Base-by-base conservation (phyloP, 169 alveolate genomes). In the Plasmodium ovale region DNA sequence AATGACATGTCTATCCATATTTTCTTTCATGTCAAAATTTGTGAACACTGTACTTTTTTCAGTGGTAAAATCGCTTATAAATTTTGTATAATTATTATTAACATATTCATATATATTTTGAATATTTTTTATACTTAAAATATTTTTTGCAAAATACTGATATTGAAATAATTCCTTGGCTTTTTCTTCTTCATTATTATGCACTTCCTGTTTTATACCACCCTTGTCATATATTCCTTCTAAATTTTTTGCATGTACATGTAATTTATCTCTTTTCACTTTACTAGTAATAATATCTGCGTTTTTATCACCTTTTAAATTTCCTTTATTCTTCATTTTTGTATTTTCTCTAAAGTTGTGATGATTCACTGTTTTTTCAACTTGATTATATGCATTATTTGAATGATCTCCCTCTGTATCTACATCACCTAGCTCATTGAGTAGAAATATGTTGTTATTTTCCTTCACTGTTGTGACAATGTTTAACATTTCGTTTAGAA, bases 11-110 rank as follows among this genome's bases (percentile, higher is more conserved):
- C 74, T 74, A 35, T 74, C 88, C 10, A 74, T 7, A 74, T 74
- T 74, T 74, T 74, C 88, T 33, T 74, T 74, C 25, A 74, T n/a
- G 16, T 74, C 88, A 10, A 74, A 60, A 33, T 60, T 74, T 1
- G 88, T 59, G 12, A 74, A 74, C 16, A 74, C 88, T 9, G 74
- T 74, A 47, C 88, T 74, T 10, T 74, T 74, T 21, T 74, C 71
- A 5, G 88, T 74, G 0, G 88, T 74, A 60, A 74, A 74, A 3
- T 74, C 88, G 51, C 73, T 74, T 19, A 74, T 74, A 42, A 74
- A 74, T 42, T 74, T 74, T 3, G 74, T 27, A n/a, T 59, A 74
- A 23, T 74, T 74, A 35, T 74, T 59, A 74, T 74, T 74, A 16
- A 74, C 64, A 35, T 74, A 74, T 0, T 74, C 62, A 67, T 59